Percentiles rank a stretch among this genome's conserved stretches.
Conservation (phyloP, 176 grass and related monocot species). For the Thinopyrum elongatum region DNA sequence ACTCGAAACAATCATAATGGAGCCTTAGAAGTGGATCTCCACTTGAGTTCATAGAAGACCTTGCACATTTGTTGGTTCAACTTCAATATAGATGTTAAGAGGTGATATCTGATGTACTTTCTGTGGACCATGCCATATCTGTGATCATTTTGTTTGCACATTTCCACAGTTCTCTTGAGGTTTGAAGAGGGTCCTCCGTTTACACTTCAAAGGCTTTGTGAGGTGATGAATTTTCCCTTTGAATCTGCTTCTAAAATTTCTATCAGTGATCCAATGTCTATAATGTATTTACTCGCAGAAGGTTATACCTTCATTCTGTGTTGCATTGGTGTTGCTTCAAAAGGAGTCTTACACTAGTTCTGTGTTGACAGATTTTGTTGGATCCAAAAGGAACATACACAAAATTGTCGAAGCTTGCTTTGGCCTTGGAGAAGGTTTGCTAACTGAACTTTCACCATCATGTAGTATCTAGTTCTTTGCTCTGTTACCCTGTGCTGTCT, state of each 20-base stretch:
- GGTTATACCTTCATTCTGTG: background rate
- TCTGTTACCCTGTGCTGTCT: background rate
- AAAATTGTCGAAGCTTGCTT: slow-evolving; percentile 72
- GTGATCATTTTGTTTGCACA: slow-evolving; percentile 23
- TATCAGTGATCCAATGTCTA: background rate
- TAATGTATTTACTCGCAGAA: background rate
- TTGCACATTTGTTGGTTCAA: background rate
- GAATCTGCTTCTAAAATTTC: slow-evolving; percentile 10
- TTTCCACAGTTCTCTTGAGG: slow-evolving; percentile 61
- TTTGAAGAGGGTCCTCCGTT: slow-evolving; percentile 97
- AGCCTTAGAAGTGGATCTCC: background rate
- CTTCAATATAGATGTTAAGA: background rate
- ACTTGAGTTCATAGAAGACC: background rate
- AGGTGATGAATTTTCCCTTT: slow-evolving; percentile 51
- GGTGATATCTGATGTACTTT: background rate
- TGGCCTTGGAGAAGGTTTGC: slow-evolving; percentile 96
- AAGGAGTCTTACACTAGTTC: slow-evolving; percentile 30
- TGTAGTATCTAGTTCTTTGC: background rate
- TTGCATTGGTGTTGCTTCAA: slow-evolving; percentile 7
- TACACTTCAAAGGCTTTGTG: slow-evolving; percentile 95
- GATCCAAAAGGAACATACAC: slow-evolving; percentile 89
- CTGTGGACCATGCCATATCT: slow-evolving; percentile 6
- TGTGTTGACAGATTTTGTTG: slow-evolving; percentile 72
- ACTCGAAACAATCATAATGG: background rate
- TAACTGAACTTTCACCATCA: slow-evolving; percentile 9